Evolutionary conservation across 805 yeast genomes (phyloP), one percentile per base, ranked within the genome.

Genomic region (Cephaloascus albidus): DNA sequence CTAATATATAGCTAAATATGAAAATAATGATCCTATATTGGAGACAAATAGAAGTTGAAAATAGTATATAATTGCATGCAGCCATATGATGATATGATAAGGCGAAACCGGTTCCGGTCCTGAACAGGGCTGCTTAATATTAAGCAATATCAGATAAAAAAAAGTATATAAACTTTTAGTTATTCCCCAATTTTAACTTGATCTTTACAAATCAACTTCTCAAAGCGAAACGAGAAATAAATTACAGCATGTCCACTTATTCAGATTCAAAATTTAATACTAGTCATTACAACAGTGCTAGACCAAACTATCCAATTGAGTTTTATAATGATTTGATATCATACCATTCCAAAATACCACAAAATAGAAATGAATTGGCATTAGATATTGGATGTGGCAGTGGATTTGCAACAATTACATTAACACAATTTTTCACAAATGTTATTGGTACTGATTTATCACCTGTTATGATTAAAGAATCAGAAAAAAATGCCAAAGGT

Each of bases 361-460:
- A 46, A 6, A 42, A 45, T n/a, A 44, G 28, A 23, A 23, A 50
- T 2, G 38, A 53, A 1, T 43, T 63, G n/a, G 72, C 78, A 2
- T 53, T 85, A 10, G 96, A 87, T 58, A 60, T 81, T 3, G 95
- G 93, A 0, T 81, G 88, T 55, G 95, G 95, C 0, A 74, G 93
- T 0, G 94, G 94, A 0, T 77, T 77, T 44, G 90, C 81, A 1
- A 71, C 89, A 0, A 64, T 70, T 42, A 74, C 76, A 33, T 51
- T 81, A 30, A 47, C 68, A 3, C 45, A 57, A 1, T 54, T 60
- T 37, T 77, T 79, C 47, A 53, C 64, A n/a, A 45, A 57, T 16
- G 75, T 77, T 1, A 60, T 78, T 20, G 94, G 90, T 1, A 61
- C 78, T 1, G 95, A 85, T 53, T 61, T 73, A 2, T 77, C 86